phyloP scores from a whole-genome alignment of 2,329 filamentous ascomycete species.

The Parasarocladium wereldwijsianum region DNA sequence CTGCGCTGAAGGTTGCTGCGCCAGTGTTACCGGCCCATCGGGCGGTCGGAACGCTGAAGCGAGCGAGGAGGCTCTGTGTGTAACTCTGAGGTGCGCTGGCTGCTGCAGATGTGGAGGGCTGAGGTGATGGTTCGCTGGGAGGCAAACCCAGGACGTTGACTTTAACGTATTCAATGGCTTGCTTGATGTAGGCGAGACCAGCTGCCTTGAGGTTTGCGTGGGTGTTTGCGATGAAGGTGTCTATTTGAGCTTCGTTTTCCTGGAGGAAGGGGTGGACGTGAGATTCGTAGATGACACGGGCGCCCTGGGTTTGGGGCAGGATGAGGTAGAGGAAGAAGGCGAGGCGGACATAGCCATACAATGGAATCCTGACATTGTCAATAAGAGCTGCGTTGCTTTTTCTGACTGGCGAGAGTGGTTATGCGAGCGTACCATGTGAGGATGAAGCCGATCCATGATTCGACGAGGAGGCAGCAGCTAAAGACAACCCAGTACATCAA shows the following conservation, averaged over 20 bases:
- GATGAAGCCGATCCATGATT: constrained; percentile 80
- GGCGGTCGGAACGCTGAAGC: constrained; percentile 70
- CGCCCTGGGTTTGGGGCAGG: constrained; percentile 92
- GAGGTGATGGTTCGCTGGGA: constrained; percentile 26
- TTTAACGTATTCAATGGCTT: constrained; percentile 55
- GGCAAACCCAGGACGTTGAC: constrained; percentile 69
- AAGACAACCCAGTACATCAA: constrained; percentile 98
- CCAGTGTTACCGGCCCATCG: constrained; percentile 33
- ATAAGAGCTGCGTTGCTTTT: not conserved
- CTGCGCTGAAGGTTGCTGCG: constrained; percentile 17
- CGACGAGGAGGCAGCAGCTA: constrained; percentile 63
- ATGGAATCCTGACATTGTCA: constrained; percentile 51
- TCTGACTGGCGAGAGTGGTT: not conserved
- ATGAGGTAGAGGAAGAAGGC: constrained; percentile 85
- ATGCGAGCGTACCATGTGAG: constrained; percentile 50
- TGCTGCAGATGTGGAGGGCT: constrained; percentile 20
- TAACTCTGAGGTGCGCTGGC: constrained; percentile 40
- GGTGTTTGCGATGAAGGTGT: constrained; percentile 69
- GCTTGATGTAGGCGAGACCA: constrained; percentile 62
- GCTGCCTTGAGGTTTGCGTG: constrained; percentile 67
- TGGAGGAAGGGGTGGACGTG: constrained; percentile 79
- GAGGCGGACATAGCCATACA: constrained; percentile 85
- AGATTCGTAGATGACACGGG: constrained; percentile 68
- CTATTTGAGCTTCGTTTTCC: constrained; percentile 77
- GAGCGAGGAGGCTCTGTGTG: constrained; percentile 66